Conservation (phyloP, 139 green algal species). For the Dunaliella primolecta region DNA sequence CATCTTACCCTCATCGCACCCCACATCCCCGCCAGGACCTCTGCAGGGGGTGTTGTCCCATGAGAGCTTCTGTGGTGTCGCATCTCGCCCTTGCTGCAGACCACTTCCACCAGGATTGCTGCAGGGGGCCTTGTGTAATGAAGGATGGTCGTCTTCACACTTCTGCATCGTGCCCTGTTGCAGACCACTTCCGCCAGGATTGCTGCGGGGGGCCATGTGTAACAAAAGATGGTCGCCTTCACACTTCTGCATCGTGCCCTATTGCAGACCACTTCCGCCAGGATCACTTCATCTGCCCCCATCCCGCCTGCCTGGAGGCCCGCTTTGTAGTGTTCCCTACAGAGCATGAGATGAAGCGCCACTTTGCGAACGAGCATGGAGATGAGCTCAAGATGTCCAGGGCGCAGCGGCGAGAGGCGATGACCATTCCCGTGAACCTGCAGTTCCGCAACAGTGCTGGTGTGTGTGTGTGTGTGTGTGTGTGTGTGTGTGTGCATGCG, state of each 20-base stretch:
- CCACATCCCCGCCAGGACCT: no score
- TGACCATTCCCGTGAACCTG: conserved; percentile 66
- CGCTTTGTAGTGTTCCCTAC: conserved; percentile 89
- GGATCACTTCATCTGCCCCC: conserved; percentile 80
- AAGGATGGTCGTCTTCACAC: no score
- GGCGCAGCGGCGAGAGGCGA: conserved; percentile 61
- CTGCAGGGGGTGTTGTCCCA: no score
- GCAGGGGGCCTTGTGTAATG: no score
- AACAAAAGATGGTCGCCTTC: no score
- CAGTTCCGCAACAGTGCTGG: conserved; percentile 26
- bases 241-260: no score
- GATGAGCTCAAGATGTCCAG: conserved; percentile 60
- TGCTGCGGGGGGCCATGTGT: no score
- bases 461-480: neutral
- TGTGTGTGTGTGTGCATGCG: neutral
- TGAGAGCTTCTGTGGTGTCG: no score
- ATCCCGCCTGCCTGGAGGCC: conserved; percentile 78
- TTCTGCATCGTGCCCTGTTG: no score
- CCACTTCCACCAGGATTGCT: no score
- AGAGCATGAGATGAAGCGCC: conserved; percentile 79
- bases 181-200: conserved; percentile 37
- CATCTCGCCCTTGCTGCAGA: no score
- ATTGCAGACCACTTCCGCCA: conserved; percentile 77
- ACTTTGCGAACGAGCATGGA: conserved; percentile 71
- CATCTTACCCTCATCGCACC: no score